Base-by-base conservation (phyloP, 495 filamentous ascomycete genomes). In the Neurospora sp. region DNA sequence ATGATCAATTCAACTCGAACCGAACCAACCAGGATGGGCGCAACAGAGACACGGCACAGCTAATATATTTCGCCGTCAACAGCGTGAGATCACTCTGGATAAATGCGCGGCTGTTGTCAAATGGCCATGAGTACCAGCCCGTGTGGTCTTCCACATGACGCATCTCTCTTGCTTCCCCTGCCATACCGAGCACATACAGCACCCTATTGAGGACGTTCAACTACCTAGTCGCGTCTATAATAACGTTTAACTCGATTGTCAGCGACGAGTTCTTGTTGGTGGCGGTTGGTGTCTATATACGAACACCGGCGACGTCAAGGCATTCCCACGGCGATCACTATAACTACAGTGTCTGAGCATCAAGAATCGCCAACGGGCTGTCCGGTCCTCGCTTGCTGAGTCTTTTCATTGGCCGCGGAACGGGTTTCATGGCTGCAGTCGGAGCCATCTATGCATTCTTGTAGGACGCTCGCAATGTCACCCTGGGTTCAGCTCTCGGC, bases 41-140 rank as follows among this genome's bases (percentile, higher is more conserved):
- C 53, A 3, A 66, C 27, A 59, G 48, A 75, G 74, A 78, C 76
- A 80, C 79, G 79, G 79, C 75, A 78, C 72, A 76, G 70, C 68
- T 71, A 81, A 80, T 81, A 74, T 81, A 81, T 77, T 73, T 76
- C 75, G 73, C 74, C 76, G 76, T 70, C 74, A 59, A 78, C 72
- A 72, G 66, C 53, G 70, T 39, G 77, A 71, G 70, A 70, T 31
- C 79, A 80, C 79, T 81, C 75, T 81, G 80, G 80, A 76, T 81
- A 81, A 81, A 81, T 75, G 72, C 74, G 44, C 74, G 40, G 71
- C 70, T 75, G 53, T 71, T 76, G 75, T 74, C 73, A 77, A 75
- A 70, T 68, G 27, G 40, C 40, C 74, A 44, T 68, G 75, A 66
- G 48, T 69, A 40, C 68, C 72, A 74, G 72, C 39, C 71, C 73